Evolutionary conservation across 129 eudicot genomes (phyloP), one percentile per base, ranked within the genome.

Genomic region (Rutidosis leptorrhynchoides): DNA sequence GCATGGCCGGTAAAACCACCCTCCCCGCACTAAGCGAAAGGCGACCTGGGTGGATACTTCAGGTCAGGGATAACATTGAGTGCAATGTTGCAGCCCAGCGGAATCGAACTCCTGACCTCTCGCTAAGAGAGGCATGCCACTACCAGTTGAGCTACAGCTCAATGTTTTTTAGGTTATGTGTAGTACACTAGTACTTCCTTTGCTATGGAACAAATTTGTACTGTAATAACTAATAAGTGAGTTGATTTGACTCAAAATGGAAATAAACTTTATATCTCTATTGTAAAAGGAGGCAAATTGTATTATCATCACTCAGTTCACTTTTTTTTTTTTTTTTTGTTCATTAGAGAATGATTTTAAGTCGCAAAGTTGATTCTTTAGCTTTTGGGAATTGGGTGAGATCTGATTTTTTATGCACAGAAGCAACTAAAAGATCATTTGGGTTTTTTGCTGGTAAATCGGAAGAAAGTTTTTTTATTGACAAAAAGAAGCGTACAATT

Each of bases 161-260:
- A n/a, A n/a, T n/a, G n/a, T n/a, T 37, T 11, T n/a, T 11, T 37
- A 37, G 16, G 45, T 37, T 16, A 37, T 10, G 45, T 37, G n/a
- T n/a, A n/a, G n/a, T n/a, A n/a, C n/a, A n/a, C 3, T 49, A 49
- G 55, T 49, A 49, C 55, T 49, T 19, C 19, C 10, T 17, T 17
- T 14, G 5, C 0, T 45, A 20, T 45, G 19, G 52, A 7, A 45
- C 52, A 23, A 21, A 53, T 20, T 1, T 40, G 2, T 40, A 40
- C 46, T 12, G 17, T 55, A 35, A 35, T 16, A 54, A 68, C 11
- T 55, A 35, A 35, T 16, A 54, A 68, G 52, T 55, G 40, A 21
- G 64, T 55, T 55, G 35, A 35, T 68, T 16, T 68, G 64, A 56
- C 33, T 23, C 6, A 17, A 54, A 25, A 20, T 67, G 24, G 21